phyloP scores from a whole-genome alignment of 495 filamentous ascomycete species.

The Aspergillus sclerotioniger region DNA sequence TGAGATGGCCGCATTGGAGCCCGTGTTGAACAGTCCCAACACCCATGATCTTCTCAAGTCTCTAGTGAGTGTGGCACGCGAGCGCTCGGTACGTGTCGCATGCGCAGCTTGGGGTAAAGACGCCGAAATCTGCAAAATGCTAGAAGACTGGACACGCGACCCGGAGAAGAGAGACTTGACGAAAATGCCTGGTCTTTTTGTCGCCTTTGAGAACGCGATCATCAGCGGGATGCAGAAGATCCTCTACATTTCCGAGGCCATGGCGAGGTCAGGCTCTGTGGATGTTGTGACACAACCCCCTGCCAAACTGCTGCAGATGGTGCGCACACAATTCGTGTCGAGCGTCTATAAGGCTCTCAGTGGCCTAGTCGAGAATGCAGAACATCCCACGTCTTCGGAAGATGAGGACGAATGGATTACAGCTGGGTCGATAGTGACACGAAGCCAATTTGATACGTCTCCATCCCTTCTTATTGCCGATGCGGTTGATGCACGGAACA shows the following conservation, averaged over 20 bases:
- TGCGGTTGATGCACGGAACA: constrained; percentile 63
- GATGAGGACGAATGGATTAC: constrained; percentile 57
- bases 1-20: constrained; percentile 74
- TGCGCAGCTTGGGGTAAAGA: constrained; percentile 87
- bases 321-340: constrained; percentile 81
- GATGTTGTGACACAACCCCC: constrained; percentile 81
- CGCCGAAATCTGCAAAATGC: constrained; percentile 78
- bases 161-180: constrained; percentile 79
- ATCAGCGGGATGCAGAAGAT: constrained; percentile 88
- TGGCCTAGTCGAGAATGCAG: constrained; percentile 94
- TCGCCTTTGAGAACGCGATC: constrained; percentile 73
- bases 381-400: constrained; percentile 59
- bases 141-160: constrained; percentile 89
- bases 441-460: constrained; percentile 30
- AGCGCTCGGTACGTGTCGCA: constrained; percentile 75
- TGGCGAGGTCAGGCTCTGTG: constrained; percentile 59
- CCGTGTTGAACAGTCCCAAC: constrained; percentile 56
- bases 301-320: constrained; percentile 79
- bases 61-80: constrained; percentile 74
- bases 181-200: constrained; percentile 81
- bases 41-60: constrained; percentile 64
- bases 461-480: constrained; percentile 44
- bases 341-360: constrained; percentile 89
- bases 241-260: constrained; percentile 83
- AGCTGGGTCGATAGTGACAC: constrained; percentile 25